Base-by-base conservation (phyloP, 805 yeast species). In the Yueomyces sinensis region DNA sequence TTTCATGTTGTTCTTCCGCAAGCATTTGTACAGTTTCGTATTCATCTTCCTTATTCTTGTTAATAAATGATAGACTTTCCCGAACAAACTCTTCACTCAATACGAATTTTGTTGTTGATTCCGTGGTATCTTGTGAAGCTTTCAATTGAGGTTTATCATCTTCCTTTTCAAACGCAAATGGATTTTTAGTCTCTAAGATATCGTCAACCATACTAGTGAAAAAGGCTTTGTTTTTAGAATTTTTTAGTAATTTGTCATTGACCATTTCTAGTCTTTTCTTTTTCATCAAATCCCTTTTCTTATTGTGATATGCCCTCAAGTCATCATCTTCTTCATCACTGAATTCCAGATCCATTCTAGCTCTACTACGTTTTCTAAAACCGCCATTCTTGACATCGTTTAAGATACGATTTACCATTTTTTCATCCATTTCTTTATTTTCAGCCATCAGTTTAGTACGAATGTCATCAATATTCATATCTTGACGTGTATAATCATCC, bases 271-370 rank as follows among this genome's bases (percentile, higher is more conserved):
- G 41, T 41, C 73, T 52, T 45, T 71, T 59, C 46, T 65, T 59
- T 44, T 65, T 63, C 53, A 76, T 74, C 35, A 62, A 49, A 43
- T 61, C 59, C 43, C 68, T 55, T 44, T 66, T 66, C 7, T 68
- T 72, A 36, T 63, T 53, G 17, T 52, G 47, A 39, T 68, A 56
- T 23, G 41, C 41, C 30, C 41, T 36, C 15, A 56, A 36, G 30
- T 69, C 62, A 35, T 71, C 78, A 47, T 79, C 86, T 39, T 79
- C 91, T 42, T 77, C 89, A 41, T 77, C 86, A 50, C 82, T 76
- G 30, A 79, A 56, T 43, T 79, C 87, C 15, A 78, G 58, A 35
- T 72, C 79, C 3, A 71, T 68, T 30, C 65, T 70, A 4, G 62
- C 65, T 20, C 67, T 62, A 2, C 72, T 74, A 36, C 74, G 58